Base-by-base conservation (phyloP, 371 early-diverging fungal species). In the Basidiobolus meristosporus region DNA sequence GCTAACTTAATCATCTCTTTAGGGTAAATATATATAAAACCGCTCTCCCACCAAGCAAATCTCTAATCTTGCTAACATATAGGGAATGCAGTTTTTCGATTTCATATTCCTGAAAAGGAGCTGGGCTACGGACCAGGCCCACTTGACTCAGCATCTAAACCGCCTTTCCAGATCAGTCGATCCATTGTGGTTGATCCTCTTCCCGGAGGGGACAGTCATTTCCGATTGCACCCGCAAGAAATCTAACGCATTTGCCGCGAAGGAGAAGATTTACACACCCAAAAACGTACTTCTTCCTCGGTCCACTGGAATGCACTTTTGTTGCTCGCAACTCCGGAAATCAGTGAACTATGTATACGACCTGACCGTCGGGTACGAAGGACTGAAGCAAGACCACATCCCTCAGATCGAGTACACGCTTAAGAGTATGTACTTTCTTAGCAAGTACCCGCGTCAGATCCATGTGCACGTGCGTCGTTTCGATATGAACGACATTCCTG, bases 121-220 rank as follows among this genome's bases (percentile, higher is more conserved):
- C 39, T 77, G 88, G 70, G 65, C 58, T 16, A 53, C 63, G 18
- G 92, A 91, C 56, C 63, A 67, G 41, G 50, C 28, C 60, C 59
- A 14, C 63, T 78, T 52, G 39, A 60, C n/a, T 41, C 48, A 17
- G 47, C 57, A 31, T 43, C 50, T 48, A 39, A 16, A 42, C 1
- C 59, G 59, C 33, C 39, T 73, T 10, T 45, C 47, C 34, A 53
- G 42, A 43, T 48, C 41, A 44, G 44, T 47, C 20, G 52, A 63
- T 15, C 84, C 80, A 19, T 57, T 79, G 41, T 89, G 89, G 90
- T 65, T 90, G 18, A 62, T 90, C 20, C 59, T 92, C 18, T 92
- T 87, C 56, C 92, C 92, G 1, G 92, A 92, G 56, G 92, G 92
- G 43, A 89, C 90, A 26, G 63, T 71, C n/a, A 59, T 70, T 30